Evolutionary conservation across 805 yeast genomes (phyloP), one percentile per base, ranked within the genome.

Genomic region (Metschnikowia lunata): DNA sequence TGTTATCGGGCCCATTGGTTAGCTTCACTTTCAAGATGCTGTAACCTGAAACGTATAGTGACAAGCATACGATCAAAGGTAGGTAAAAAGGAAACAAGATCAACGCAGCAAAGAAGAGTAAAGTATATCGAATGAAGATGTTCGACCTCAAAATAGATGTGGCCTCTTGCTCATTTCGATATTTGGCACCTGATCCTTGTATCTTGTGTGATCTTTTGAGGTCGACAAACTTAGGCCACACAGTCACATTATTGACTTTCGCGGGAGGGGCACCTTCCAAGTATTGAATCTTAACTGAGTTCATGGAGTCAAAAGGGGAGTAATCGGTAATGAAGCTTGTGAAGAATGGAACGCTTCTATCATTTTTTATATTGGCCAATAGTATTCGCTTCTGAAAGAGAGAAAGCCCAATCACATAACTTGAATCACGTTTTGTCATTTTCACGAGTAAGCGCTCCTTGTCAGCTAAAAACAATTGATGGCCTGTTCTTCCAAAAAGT

Each of bases 311-410:
- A 59, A 88, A 89, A 1, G 96, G 96, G 43, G 86, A 80, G 47
- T 74, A 76, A 28, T 81, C 74, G 4, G 91, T 74, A 46, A 91
- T 83, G 61, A 72, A 89, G 0, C 95, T 74, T 0, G 97, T 88
- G 65, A 80, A 86, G 61, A 88, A 91, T 12, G 91, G 83, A 7
- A 90, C 98, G 0, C 95, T 79, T 47, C 97, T 72, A 63, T 90
- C 98, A 58, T 86, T 82, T 44, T 81, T 74, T 23, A 83, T 75
- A 63, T 91, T 90, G 8, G 96, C 89, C 45, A 88, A 68, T 2
- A 80, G 60, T 3, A 78, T 67, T 42, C 84, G 74, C 43, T 75
- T 71, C 47, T 79, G 66, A 60, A 90, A 90, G 46, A 54, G 57
- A 9, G 57, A 45, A 39, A 90, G 68, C 0, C 86, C 95, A 41